Evolutionary conservation across 2,329 filamentous ascomycete species (phyloP).

Genomic region (Epichloe uncinata): DNA sequence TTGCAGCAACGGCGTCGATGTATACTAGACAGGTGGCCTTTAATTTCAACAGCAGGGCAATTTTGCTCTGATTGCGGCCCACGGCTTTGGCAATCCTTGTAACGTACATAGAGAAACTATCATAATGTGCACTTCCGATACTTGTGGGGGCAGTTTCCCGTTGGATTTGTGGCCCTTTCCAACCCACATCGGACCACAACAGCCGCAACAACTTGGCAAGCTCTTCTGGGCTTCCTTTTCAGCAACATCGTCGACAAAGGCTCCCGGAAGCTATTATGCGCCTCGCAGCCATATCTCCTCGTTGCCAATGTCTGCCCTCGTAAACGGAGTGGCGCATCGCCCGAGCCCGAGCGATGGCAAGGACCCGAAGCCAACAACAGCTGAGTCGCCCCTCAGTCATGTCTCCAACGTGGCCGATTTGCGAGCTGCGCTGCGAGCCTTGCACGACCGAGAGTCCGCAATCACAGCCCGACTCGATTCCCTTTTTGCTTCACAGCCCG

Average conservation of each 20-base stretch:
- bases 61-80: no score
- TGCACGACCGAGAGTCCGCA: conserved; percentile 62
- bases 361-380: conserved; percentile 12
- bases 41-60: neutral
- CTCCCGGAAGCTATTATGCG: conserved; percentile 31
- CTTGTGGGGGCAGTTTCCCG: neutral
- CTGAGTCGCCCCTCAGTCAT: conserved; percentile 41
- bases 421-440: conserved; percentile 57
- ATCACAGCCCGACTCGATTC: conserved; percentile 63
- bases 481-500: conserved; percentile 70
- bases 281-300: conserved; percentile 23
- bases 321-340: conserved; percentile 29
- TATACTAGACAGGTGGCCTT: neutral
- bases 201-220: neutral
- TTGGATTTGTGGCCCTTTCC: neutral
- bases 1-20: neutral
- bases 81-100: no score
- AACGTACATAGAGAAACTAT: no score
- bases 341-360: conserved; percentile 18
- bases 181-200: neutral
- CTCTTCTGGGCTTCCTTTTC: neutral
- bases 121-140: no score
- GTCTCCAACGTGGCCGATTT: conserved; percentile 68
- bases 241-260: conserved; percentile 3
- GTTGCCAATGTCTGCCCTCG: conserved; percentile 33